Base-by-base conservation (phyloP, 1,284 basidiomycete species). In the Wolfiporia cocos region DNA sequence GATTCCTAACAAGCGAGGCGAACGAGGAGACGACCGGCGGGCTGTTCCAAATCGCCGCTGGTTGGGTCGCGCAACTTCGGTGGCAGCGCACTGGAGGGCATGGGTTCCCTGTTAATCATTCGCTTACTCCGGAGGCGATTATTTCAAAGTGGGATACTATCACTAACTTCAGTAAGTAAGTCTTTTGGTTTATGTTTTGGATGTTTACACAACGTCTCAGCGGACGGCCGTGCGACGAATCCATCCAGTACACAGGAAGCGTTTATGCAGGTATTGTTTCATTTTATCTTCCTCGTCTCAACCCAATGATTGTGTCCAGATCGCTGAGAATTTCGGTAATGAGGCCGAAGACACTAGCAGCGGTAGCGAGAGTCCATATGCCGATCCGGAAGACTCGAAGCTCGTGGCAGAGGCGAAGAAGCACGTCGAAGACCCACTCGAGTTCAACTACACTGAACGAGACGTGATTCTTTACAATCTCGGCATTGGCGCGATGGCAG, bases 381-480 rank as follows among this genome's bases (percentile, higher is more conserved):
- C 73, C 39, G 92, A 96, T 62, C 67, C 82, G 5, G 88, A 94
- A 61, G 95, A 99, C 65, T 78, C 92, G 1, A 74, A 85, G 40
- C 66, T 91, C 39, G 90, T 99, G 43, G 79, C 73, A 20, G 77
- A 88, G 39, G 92, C 91, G 33, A 97, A 98, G 74, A 77, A 76
- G 58, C 66, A 69, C 21, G 59, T 69, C 2, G 53, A 65, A 2
- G 75, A 81, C 12, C 69, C 79, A 6, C 65, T 73, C 33, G 76
- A 81, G 34, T 93, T 77, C 66, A 70, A 63, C 21, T 99, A 88
- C 67, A 80, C 80, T 9, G 92, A 96, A 67, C 78, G 89, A 28
- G 95, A 99, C 58, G 79, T 97, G 31, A 89, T 97, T 52, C 72
- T 99, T 15, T 99, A 99, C 73, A 97, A 97, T 67, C 73, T 99